Evolutionary conservation across 495 filamentous ascomycete genomes (phyloP), one percentile per base, ranked within the genome.

Genomic region (Aeminium ludgeri): DNA sequence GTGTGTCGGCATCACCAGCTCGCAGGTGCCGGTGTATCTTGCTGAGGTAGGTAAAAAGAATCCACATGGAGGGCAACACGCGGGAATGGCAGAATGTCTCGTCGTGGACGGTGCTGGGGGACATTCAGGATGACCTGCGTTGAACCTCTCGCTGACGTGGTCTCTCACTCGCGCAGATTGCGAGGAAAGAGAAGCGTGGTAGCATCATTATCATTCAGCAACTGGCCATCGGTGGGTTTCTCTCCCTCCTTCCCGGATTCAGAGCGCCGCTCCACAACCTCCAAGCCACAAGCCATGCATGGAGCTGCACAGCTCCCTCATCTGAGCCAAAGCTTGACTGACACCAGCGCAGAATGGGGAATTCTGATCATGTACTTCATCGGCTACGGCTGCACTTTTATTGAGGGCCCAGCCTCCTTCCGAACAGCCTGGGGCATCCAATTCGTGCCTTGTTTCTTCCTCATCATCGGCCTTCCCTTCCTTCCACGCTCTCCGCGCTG

Each of bases 1-100:
- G 30, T 71, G 71, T 32, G 78, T 84, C 39, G 79, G 78, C 43
- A 74, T 84, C 45, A 82, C 78, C 1, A 81, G 76, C 1, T 79
- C 78, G 1, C 79, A 83, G 49, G 80, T 82, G 0, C 78, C 75
- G n/a, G 80, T 85, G n/a, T 86, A 84, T 57, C 67, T 83, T n/a
- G n/a, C n/a, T n/a, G n/a, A n/a, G n/a, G n/a, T n/a, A n/a, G n/a
- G n/a, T n/a, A n/a, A n/a, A n/a, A n/a, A n/a, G n/a, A n/a, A n/a
- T n/a, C n/a, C n/a, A n/a, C 2, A n/a, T n/a, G n/a, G n/a, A n/a
- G n/a, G n/a, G n/a, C n/a, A n/a, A n/a, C n/a, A n/a, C n/a, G n/a
- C n/a, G n/a, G n/a, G n/a, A n/a, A n/a, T n/a, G n/a, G n/a, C n/a
- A n/a, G n/a, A n/a, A n/a, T n/a, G n/a, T n/a, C n/a, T n/a, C n/a